Evolutionary conservation across 78 protist species (phyloP).

Genomic region (Dictyostelium firmibasis): DNA sequence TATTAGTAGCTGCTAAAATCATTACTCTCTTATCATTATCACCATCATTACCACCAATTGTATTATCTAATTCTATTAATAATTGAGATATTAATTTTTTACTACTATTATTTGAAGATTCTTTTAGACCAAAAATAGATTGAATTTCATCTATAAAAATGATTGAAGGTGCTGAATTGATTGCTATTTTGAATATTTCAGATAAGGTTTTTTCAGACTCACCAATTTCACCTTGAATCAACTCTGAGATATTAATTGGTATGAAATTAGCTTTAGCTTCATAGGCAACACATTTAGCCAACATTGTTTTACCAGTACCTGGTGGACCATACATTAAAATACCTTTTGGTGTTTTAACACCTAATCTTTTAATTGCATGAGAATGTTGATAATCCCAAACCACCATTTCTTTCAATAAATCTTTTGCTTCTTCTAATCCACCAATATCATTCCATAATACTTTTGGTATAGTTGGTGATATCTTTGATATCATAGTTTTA

Average conservation of each 20-base stretch:
- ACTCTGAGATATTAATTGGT: slow-evolving; percentile 96
- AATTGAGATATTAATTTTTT: slow-evolving; percentile 99
- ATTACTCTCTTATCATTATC: slow-evolving; percentile 98
- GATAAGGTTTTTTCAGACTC: slow-evolving; percentile 99
- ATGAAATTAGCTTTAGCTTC: slow-evolving; percentile 99
- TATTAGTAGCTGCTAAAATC: slow-evolving; percentile 99
- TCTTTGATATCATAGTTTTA: neutral
- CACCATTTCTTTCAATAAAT: slow-evolving; percentile 88
- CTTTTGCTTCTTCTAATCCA: slow-evolving; percentile 97
- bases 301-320: slow-evolving; percentile 99
- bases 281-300: slow-evolving; percentile 99
- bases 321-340: slow-evolving; percentile 99
- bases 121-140: slow-evolving; percentile 98
- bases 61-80: slow-evolving; percentile 99
- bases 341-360: slow-evolving; percentile 98
- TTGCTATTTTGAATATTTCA: slow-evolving; percentile 99
- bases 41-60: slow-evolving; percentile 78
- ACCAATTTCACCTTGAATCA: slow-evolving; percentile 99
- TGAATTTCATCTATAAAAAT: slow-evolving; percentile 99
- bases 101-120: slow-evolving; percentile 98
- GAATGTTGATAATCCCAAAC: slow-evolving; percentile 99
- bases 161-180: slow-evolving; percentile 99
- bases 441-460: slow-evolving; percentile 99
- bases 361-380: slow-evolving; percentile 97
- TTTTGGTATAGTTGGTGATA: slow-evolving; percentile 92